Conservation (phyloP, 176 grass and related monocot species). For the Thalia dealbata region DNA sequence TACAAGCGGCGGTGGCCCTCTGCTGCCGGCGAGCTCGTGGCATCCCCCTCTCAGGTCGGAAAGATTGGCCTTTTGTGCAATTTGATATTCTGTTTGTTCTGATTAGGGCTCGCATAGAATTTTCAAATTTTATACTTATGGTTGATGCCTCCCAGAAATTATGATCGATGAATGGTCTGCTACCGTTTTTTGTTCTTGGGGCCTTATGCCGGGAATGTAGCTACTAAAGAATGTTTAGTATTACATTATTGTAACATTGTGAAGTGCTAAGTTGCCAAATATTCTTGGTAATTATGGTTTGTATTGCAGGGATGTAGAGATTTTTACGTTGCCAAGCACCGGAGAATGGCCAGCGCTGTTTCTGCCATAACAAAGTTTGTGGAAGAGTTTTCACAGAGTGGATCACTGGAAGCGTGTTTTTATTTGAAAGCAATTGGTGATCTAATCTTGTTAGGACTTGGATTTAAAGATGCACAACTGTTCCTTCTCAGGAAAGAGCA, state of each 20-base stretch:
- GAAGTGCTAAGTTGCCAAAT: not conserved
- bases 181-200: no score
- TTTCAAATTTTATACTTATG: not conserved
- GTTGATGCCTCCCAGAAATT: no score
- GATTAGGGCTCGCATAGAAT: not conserved
- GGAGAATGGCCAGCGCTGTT: conserved; percentile 32
- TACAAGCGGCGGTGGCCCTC: conserved; percentile 49
- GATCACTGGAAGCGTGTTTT: conserved; percentile 51
- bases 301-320: conserved; percentile 37
- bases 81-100: not conserved
- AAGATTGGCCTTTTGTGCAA: not conserved
- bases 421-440: conserved; percentile 51
- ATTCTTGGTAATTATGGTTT: conserved; percentile 3
- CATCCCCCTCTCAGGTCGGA: not conserved
- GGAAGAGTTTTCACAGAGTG: conserved; percentile 26
- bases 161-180: no score
- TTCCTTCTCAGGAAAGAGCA: conserved; percentile 50
- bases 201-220: no score
- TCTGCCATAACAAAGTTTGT: conserved; percentile 42
- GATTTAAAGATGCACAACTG: conserved; percentile 47
- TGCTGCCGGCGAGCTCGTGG: not conserved
- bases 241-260: not conserved
- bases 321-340: conserved; percentile 45
- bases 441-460: conserved; percentile 35
- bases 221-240: not conserved